Base-by-base conservation (phyloP, 768 basidiomycete species). In the Cantharellus anzutake region DNA sequence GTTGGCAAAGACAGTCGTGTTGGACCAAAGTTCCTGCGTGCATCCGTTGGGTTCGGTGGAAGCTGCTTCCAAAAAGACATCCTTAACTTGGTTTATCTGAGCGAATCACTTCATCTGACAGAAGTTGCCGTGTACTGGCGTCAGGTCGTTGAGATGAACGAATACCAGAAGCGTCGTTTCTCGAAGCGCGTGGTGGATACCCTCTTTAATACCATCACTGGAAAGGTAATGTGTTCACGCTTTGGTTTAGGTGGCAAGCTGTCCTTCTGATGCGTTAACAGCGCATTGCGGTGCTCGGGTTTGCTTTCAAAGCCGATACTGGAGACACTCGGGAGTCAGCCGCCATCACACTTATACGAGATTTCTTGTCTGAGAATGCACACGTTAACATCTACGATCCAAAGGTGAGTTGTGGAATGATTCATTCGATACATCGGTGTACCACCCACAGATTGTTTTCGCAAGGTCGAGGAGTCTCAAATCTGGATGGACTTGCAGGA, bases 21-120 rank as follows among this genome's bases (percentile, higher is more conserved):
- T 59, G 96, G 96, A 2, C 80, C 90, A 66, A 94, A 86, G 71
- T 99, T 99, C 80, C 76, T 99, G 68, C 90, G 87, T 69, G 87
- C 90, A 48, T 86, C 84, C 56, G 92, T 96, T 66, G 94, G 96
- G 29, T 99, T 99, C 67, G 94, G 96, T 62, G 96, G 96, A 42
- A 89, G 86, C 7, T 99, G 94, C 75, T 99, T 99, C 87, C 94
- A 98, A 74, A 98, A 99, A 72, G 94, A 99, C 69, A 98, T 98
- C 71, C 82, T 99, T 68, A 99, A 99, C 76, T 77, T 99, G 63
- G 96, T 98, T 51, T 99, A 99, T 75, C 81, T 99, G 51, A 85
- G 82, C 68, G 93, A 98, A 74, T 90, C 86, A 63, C 73, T 90
- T 59, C 91, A 98, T 72, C 78, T 99, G 59, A 92, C 93, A 42